phyloP scores from a whole-genome alignment of 768 basidiomycete genomes.

The Suillus subalutaceus region DNA sequence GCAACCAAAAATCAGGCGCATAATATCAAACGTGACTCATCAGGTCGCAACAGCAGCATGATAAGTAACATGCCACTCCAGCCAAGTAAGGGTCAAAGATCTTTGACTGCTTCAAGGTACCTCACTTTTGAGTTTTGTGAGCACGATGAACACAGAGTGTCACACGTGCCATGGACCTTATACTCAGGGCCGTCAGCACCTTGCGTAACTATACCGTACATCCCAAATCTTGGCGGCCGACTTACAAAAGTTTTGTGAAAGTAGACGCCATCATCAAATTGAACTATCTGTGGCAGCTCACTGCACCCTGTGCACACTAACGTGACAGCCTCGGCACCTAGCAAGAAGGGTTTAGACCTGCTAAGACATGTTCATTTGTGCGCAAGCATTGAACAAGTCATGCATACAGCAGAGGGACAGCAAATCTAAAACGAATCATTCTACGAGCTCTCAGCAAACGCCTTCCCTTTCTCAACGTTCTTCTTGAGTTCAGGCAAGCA shows the following conservation, averaged over 20 bases:
- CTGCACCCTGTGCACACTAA: not conserved
- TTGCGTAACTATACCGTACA: not conserved
- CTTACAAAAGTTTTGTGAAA: not conserved
- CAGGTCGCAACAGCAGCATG: not conserved
- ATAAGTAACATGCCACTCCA: not conserved
- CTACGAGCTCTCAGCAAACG: conserved; percentile 58
- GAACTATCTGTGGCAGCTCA: not conserved
- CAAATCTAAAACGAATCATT: conserved; percentile 10
- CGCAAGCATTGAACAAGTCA: not conserved
- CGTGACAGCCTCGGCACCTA: not conserved
- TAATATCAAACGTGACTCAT: not conserved
- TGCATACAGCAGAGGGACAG: not conserved
- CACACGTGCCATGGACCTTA: not conserved
- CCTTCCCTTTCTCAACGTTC: conserved; percentile 96
- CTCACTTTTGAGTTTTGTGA: not conserved
- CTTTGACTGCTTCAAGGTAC: not conserved
- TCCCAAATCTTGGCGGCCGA: not conserved
- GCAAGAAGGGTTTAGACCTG: not conserved
- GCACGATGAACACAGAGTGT: not conserved
- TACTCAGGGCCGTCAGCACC: not conserved
- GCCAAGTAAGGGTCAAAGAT: not conserved
- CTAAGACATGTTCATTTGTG: not conserved
- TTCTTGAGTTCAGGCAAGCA: conserved; percentile 93
- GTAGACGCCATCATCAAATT: not conserved
- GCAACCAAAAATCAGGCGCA: not conserved